Base-by-base conservation (phyloP, 2,329 filamentous ascomycete genomes). In the Teratosphaeria viscida region DNA sequence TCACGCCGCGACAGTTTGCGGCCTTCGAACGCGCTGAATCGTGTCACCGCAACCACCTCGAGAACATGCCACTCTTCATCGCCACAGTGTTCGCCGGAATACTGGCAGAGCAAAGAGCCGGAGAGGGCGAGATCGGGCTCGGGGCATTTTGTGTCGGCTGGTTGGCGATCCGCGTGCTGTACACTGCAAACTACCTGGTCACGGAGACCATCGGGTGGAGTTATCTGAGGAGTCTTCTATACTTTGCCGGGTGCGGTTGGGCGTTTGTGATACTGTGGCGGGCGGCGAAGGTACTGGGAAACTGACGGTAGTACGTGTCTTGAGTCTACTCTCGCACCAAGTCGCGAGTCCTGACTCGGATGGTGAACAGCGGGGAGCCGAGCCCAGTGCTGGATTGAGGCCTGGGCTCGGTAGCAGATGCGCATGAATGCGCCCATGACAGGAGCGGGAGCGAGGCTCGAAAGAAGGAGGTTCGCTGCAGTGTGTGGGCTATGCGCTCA, bases 41-140 rank as follows among this genome's bases (percentile, higher is more conserved):
- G 5, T 78, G 76, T 37, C 76, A 79, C 62, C 69, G 73, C 32
- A 79, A 79, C 63, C 72, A 73, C 32, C 70, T 79, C 62, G 77
- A 81, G 68, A 78, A 75, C 57, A 68, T 79, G 58, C 75, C 77
- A 1, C 62, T 80, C 8, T 79, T 78, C 61, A 66, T 75, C 10
- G 71, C 75, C 1, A 75, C 77, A 1, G 69, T 79, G 8, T 68
- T 79, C 14, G 67, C 76, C 5, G 77, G 75, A 0, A 73, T 78
- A 52, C 63, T 78, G 57, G 77, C 75, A 1, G 70, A 73, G 57
- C 61, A 65, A 43, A 58, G 66, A 55, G 62, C 64, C 2, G 68
- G 67, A 5, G 61, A 60, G 14, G 67, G 65, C n/a, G 62, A 58
- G 26, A 58, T 67, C 5, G 73, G 71, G 1, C 52, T 76, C 62